Evolutionary conservation across 2,329 filamentous ascomycete species (phyloP), one percentile per base, ranked within the genome.

Genomic region (Phialophora expanda): DNA sequence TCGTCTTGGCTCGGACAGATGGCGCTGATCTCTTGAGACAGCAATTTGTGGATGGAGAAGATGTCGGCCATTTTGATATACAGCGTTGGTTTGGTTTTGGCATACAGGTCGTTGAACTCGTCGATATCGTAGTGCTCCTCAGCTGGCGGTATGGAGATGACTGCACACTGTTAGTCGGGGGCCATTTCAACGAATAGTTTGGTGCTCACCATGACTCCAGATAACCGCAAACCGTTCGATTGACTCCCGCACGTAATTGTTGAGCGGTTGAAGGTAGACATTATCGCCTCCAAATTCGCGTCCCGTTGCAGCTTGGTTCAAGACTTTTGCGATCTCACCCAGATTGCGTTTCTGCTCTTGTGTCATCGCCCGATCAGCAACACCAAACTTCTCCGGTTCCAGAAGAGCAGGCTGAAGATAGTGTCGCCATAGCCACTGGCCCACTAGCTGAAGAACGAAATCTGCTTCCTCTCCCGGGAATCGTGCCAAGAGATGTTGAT

Each of bases 11-110:
- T 86, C 1, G 91, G 90, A 73, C 92, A 96, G 67, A 98, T 88
- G 64, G 84, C 83, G 4, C 88, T 82, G 56, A 97, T 86, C 72
- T 98, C 92, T 26, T 89, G 84, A 2, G 92, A 89, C 62, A 98
- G 86, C 24, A 98, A 85, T 69, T 90, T 92, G 79, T 99, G 96
- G 66, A 99, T 94, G 56, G 94, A 91, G 77, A 99, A 98, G 64
- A 99, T 93, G 76, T 99, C 95, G 17, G 91, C 87, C 87, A 99
- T 94, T 81, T 99, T 99, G 82, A 99, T 97, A 81, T 98, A 99
- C n/a, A 99, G 84, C 0, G 94, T 98, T 6, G 95, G 95, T 78
- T 97, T 97, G 70, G 93, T 95, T 77, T 96, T 93, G 64, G 94
- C 91, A 76, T 98, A 98, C 6, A 99, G 85, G 75, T 99, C 95